Evolutionary conservation across 495 filamentous ascomycete species (phyloP).

Genomic region (Rostrohypoxylon terebratum): DNA sequence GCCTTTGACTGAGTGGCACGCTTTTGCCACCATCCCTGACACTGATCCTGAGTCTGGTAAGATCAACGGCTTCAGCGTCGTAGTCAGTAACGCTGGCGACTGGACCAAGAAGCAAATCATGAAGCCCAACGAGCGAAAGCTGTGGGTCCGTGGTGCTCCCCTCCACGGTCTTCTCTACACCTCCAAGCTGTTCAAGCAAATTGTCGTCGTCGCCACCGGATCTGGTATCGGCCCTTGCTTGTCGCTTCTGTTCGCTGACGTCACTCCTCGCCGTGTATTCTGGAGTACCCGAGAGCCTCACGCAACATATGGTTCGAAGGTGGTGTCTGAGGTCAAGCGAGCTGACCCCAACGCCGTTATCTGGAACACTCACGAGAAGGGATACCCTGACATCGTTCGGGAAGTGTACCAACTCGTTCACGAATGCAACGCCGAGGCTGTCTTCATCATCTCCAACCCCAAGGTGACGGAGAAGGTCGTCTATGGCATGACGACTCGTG

Average conservation of each 20-base stretch:
- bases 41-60: constrained; percentile 57
- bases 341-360: constrained; percentile 63
- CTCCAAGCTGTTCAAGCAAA: constrained; percentile 73
- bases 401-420: constrained; percentile 63
- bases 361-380: constrained; percentile 60
- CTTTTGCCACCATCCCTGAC: constrained; percentile 80
- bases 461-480: constrained; percentile 77
- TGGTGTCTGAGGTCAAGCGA: constrained; percentile 57
- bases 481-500: constrained; percentile 76
- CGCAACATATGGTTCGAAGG: constrained; percentile 58
- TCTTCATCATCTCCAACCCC: constrained; percentile 82
- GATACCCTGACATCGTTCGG: constrained; percentile 64
- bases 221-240: constrained; percentile 82
- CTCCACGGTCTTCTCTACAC: constrained; percentile 79
- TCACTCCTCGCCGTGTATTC: constrained; percentile 60
- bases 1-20: constrained; percentile 81
- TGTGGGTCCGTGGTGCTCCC: constrained; percentile 67
- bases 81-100: constrained; percentile 86
- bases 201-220: constrained; percentile 84
- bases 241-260: constrained; percentile 57
- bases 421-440: constrained; percentile 66
- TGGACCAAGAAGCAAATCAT: constrained; percentile 77
- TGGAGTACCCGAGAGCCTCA: constrained; percentile 62
- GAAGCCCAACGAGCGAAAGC: constrained; percentile 64
- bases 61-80: constrained; percentile 71